Base-by-base conservation (phyloP, 2,329 filamentous ascomycete genomes). In the Lachnellula suecica region DNA sequence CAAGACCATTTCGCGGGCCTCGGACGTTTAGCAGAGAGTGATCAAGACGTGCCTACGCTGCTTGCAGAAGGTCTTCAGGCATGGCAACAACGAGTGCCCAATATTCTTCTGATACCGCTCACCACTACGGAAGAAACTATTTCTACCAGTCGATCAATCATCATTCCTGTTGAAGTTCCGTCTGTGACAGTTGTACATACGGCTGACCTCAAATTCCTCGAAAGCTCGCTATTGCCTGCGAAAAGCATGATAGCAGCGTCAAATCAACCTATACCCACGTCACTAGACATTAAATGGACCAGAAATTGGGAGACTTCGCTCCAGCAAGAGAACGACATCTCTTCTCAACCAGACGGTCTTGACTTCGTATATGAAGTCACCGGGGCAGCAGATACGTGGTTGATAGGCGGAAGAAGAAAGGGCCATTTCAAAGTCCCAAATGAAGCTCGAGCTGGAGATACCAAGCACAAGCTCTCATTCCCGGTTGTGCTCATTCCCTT, bases 121-220 rank as follows among this genome's bases (percentile, higher is more conserved):
- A 49, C 53, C 38, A 51, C 58, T 25, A 55, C 59, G 34, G 52
- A 62, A 23, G 62, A 61, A 10, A 56, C 58, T 1, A 57, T 67
- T n/a, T 47, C 70, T 20, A 73, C 79, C 19, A 76, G 70, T 56
- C 79, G 79, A 19, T 85, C 84, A 11, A 92, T 99, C 61, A 76
- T 88, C 25, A 95, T 99, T 48, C 89, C 92, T 0, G 92, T 99
- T 13, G 91, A 96, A 53, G 84, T 99, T 1, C 93, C 93, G 0
- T 85, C 87, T 1, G 78, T 96, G 2, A 83, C 89, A 44, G 82
- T 96, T 19, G 82, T 97, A 0, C 88, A 96, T 69, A 95, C 89
- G 0, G 87, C 88, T 2, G 83, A 88, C 47, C 78, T 93, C 24
- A 74, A 75, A 24, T 70, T 89, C 2, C 71, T 76, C 9, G 52